Percentiles rank a stretch among this genome's conserved stretches.
These are phyloP conservation scores for Dendrothele bispora DNA, from an alignment of 768 basidiomycete species.

Conservation along the genomic window DNA sequence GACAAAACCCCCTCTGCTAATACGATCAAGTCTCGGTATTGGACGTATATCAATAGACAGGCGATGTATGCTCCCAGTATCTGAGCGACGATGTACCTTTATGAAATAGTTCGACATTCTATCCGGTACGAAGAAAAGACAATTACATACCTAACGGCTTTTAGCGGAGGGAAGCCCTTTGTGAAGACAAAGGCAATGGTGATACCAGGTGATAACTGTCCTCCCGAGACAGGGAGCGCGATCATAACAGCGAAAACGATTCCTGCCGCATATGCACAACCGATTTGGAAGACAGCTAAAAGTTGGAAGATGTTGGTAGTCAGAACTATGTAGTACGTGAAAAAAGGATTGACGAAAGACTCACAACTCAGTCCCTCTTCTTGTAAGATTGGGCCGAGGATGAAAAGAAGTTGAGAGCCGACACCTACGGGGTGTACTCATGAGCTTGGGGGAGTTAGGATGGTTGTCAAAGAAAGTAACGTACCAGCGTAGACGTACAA, in stretches of 20 bases:
- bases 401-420: conserved; percentile 51
- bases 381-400: conserved; percentile 45
- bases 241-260: conserved; percentile 58
- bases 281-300: conserved; percentile 56
- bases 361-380: conserved; percentile 48
- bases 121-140: neutral
- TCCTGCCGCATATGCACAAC: conserved; percentile 57
- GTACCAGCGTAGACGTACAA: conserved; percentile 55
- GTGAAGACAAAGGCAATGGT: conserved; percentile 54
- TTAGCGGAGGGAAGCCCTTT: conserved; percentile 53
- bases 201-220: conserved; percentile 68
- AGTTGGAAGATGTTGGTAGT: neutral
- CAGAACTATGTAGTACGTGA: too few relatives aligned
- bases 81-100: conserved; percentile 67
- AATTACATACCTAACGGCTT: conserved; percentile 47
- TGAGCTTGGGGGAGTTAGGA: neutral
- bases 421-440: conserved; percentile 36
- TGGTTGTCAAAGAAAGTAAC: neutral
- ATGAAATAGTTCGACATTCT: neutral
- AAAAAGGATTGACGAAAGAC: conserved; percentile 23
- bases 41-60: conserved; percentile 56
- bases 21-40: conserved; percentile 55
- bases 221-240: conserved; percentile 54
- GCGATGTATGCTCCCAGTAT: conserved; percentile 67
- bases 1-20: conserved; percentile 28